These are phyloP conservation scores for Coleophoma cylindrospora DNA, from an alignment of 2,329 filamentous ascomycete genomes.

Conservation along the genomic window DNA sequence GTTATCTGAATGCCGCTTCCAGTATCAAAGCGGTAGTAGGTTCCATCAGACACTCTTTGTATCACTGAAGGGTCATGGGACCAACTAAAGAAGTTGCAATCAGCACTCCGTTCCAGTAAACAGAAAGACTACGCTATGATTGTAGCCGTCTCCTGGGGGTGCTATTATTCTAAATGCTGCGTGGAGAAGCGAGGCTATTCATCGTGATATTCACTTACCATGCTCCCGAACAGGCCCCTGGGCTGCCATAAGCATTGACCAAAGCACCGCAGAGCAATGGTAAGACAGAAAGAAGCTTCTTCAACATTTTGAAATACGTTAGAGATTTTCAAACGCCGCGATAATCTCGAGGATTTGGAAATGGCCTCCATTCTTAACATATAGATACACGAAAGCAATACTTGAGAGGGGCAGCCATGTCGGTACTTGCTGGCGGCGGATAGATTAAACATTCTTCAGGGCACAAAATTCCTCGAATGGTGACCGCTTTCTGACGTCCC, in stretches of 20 bases:
- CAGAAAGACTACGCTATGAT: too few relatives aligned
- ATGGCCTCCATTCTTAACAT: too few relatives aligned
- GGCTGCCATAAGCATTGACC: constrained; percentile 25
- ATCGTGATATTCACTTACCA: constrained; percentile 15
- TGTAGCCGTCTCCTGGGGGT: too few relatives aligned
- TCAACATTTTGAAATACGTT: background rate
- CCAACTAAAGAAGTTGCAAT: constrained; percentile 6
- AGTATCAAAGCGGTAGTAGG: constrained; percentile 38
- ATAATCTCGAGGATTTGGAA: background rate
- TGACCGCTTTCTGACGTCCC: too few relatives aligned
- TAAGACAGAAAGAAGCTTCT: background rate
- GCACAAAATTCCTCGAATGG: too few relatives aligned
- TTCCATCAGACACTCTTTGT: constrained; percentile 32
- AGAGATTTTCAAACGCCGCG: background rate
- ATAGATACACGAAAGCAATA: too few relatives aligned
- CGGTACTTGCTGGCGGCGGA: too few relatives aligned
- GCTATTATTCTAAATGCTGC: too few relatives aligned
- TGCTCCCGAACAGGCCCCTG: constrained; percentile 32
- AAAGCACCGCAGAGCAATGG: constrained; percentile 2
- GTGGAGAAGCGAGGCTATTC: too few relatives aligned
- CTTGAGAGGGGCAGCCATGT: too few relatives aligned
- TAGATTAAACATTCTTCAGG: too few relatives aligned
- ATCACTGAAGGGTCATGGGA: constrained; percentile 37
- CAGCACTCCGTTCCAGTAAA: too few relatives aligned
- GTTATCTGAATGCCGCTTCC: constrained; percentile 33